Percentiles rank a stretch among this genome's conserved stretches.
These are phyloP conservation scores for Alternaria arborescens DNA, from an alignment of 2,329 filamentous ascomycete genomes.

Conservation along the genomic window DNA sequence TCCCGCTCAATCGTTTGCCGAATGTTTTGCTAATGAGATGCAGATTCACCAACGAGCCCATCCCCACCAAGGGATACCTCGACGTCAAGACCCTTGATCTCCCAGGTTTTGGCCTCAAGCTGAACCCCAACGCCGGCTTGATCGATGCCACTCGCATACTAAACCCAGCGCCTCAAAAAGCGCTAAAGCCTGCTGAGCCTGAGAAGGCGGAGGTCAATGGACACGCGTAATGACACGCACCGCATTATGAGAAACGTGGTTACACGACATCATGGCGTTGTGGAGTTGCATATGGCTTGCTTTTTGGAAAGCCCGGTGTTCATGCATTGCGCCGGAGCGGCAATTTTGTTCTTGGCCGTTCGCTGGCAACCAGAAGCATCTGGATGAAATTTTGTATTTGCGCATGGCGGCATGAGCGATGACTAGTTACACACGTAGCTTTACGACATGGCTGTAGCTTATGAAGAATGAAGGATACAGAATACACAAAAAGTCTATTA, in stretches of 20 bases:
- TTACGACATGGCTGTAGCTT: conserved; percentile 1
- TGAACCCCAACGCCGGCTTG: conserved; percentile 82
- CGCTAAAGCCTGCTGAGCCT: conserved; percentile 45
- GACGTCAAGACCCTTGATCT: conserved; percentile 82
- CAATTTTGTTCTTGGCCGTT: conserved; percentile 3
- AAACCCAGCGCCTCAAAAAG: conserved; percentile 66
- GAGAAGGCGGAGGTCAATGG: conserved; percentile 35
- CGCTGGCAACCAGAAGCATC: not conserved
- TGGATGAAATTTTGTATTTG: not conserved
- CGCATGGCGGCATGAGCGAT: not conserved
- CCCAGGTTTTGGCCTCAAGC: conserved; percentile 87
- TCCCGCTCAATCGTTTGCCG: conserved; percentile 54
- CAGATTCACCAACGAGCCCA: conserved; percentile 20
- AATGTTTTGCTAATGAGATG: not conserved
- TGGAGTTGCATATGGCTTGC: conserved; percentile 13
- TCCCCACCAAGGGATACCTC: conserved; percentile 74
- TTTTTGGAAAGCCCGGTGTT: conserved; percentile 11
- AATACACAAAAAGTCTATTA: conserved; percentile 30
- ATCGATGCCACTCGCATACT: conserved; percentile 79
- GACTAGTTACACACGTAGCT: not conserved
- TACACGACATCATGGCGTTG: conserved; percentile 15
- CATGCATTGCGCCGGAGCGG: conserved; percentile 13
- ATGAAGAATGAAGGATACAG: conserved; percentile 3
- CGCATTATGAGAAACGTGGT: conserved; percentile 18
- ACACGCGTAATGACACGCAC: conserved; percentile 13